These are phyloP conservation scores for Mycena venus DNA, from an alignment of 768 basidiomycete species.

Conservation along the genomic window DNA sequence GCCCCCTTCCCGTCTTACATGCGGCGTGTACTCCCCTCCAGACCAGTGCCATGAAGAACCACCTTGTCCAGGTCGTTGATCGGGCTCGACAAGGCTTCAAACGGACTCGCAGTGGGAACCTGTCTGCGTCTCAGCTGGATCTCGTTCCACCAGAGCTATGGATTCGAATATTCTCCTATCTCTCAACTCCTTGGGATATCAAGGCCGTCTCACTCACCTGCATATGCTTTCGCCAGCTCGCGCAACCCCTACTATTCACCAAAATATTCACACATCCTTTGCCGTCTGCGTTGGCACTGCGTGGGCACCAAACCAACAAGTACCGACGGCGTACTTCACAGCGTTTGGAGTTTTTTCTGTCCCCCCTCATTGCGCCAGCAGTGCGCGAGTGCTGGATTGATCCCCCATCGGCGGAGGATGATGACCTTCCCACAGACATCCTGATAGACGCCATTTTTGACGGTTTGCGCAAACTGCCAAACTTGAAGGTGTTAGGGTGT, in stretches of 20 bases:
- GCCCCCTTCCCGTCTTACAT: background rate
- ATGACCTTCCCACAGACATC: constrained; percentile 33
- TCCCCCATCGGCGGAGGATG: constrained; percentile 28
- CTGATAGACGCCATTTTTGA: constrained; percentile 33
- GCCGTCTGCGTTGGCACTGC: constrained; percentile 1
- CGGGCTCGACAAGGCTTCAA: constrained; percentile 35
- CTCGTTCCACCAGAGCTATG: constrained; percentile 29
- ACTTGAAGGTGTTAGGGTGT: constrained; percentile 22
- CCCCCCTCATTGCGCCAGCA: constrained; percentile 30
- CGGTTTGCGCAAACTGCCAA: constrained; percentile 29
- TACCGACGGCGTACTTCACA: constrained; percentile 19
- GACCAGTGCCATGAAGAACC: constrained; percentile 29
- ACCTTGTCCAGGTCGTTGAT: constrained; percentile 33
- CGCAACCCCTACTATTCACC: constrained; percentile 31
- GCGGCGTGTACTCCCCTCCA: background rate
- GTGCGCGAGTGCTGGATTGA: constrained; percentile 34
- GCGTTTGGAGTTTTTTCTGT: constrained; percentile 31
- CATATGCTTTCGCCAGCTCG: constrained; percentile 26
- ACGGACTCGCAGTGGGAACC: constrained; percentile 26
- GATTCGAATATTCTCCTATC: constrained; percentile 27
- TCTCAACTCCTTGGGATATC: constrained; percentile 16
- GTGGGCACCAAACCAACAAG: constrained; percentile 17
- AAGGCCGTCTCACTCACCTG: constrained; percentile 29
- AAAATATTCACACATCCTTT: constrained; percentile 27
- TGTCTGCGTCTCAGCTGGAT: background rate